Conservation (phyloP, 2,329 filamentous ascomycete species). For the Penicillium sp. region DNA sequence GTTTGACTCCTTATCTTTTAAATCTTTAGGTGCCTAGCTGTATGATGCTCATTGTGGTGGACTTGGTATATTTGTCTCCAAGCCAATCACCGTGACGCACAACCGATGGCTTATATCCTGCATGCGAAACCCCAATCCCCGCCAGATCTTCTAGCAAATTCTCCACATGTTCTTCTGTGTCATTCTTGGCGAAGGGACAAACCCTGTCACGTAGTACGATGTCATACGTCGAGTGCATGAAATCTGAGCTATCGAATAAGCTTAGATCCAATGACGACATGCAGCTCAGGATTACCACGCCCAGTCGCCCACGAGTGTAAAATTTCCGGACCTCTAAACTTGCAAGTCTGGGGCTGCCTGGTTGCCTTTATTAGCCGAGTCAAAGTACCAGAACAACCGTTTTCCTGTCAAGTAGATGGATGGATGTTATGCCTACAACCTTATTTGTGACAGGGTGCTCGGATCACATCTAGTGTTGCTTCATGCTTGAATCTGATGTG, state of each 20-base stretch:
- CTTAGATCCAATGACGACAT: neutral
- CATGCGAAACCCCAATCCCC: conserved; percentile 6
- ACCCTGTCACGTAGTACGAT: neutral
- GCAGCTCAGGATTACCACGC: neutral
- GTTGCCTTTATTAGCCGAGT: neutral
- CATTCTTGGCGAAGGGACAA: neutral
- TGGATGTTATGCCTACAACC: too few relatives aligned
- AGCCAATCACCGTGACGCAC: neutral
- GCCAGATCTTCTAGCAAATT: neutral
- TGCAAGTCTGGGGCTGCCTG: neutral
- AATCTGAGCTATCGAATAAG: neutral
- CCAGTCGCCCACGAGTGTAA: neutral
- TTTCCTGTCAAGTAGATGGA: neutral
- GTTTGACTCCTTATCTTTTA: neutral
- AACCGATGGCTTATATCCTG: conserved; percentile 7
- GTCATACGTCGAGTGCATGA: neutral
- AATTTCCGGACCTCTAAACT: neutral
- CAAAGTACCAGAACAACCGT: too few relatives aligned
- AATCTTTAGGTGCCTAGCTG: neutral
- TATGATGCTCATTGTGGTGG: neutral
- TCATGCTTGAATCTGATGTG: too few relatives aligned
- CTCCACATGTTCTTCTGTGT: conserved; percentile 1
- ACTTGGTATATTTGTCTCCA: neutral
- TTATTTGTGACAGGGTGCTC: too few relatives aligned
- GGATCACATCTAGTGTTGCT: too few relatives aligned